phyloP scores from a whole-genome alignment of 2,329 filamentous ascomycete species.

The Aspergillus uvarum region DNA sequence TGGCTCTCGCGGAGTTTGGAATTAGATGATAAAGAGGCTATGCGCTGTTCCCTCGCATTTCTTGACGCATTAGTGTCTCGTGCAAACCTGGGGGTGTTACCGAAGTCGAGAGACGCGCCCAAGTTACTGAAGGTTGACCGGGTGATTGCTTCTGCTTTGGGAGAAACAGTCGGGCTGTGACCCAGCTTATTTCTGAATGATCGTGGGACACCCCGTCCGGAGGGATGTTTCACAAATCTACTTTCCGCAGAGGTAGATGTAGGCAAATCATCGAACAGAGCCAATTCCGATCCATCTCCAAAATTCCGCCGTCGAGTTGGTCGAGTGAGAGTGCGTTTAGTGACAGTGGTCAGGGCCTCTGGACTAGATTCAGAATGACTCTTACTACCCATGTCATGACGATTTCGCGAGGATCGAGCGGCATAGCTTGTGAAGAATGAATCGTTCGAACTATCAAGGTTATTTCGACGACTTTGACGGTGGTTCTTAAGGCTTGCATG shows the following conservation, averaged over 20 bases:
- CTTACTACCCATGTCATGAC: constrained; percentile 51
- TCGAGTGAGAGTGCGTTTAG: constrained; percentile 71
- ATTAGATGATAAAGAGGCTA: constrained; percentile 45
- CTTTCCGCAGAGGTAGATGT: constrained; percentile 81
- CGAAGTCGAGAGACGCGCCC: constrained; percentile 35
- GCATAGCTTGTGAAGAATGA: constrained; percentile 44
- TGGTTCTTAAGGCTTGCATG: constrained; percentile 71
- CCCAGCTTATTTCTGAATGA: constrained; percentile 55
- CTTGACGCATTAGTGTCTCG: constrained; percentile 66
- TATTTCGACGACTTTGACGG: constrained; percentile 73
- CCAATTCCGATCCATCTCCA: constrained; percentile 88
- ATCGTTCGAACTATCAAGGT: constrained; percentile 69
- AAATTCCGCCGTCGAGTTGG: constrained; percentile 71
- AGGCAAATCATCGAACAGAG: constrained; percentile 90
- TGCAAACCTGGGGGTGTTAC: constrained; percentile 61
- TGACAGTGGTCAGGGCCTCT: constrained; percentile 53
- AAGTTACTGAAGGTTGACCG: constrained; percentile 60
- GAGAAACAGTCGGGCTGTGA: constrained; percentile 37
- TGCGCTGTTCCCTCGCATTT: constrained; percentile 62
- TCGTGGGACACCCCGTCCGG: constrained; percentile 67
- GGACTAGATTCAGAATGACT: constrained; percentile 49
- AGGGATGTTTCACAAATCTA: constrained; percentile 77
- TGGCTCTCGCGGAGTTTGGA: constrained; percentile 42
- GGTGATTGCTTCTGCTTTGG: constrained; percentile 44
- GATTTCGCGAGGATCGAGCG: constrained; percentile 43